These are phyloP conservation scores for Tolypocladium album DNA, from an alignment of 2,329 filamentous ascomycete genomes.

Conservation along the genomic window DNA sequence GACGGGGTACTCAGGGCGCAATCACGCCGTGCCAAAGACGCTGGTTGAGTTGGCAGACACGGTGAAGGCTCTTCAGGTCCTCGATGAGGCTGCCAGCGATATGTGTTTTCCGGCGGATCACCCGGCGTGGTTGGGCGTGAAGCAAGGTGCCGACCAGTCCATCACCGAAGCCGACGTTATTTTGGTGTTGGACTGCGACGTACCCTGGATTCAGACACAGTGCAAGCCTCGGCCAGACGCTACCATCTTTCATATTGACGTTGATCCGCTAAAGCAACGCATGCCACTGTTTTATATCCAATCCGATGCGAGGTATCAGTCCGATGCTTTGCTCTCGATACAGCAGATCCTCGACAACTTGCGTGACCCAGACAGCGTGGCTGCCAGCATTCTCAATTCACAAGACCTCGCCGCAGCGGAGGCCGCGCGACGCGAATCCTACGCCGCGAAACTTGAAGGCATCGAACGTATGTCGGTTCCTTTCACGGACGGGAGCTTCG, in stretches of 20 bases:
- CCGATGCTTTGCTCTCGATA: conserved; percentile 50
- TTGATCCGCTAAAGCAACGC: conserved; percentile 51
- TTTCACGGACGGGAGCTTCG: conserved; percentile 36
- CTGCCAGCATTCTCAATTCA: conserved; percentile 19
- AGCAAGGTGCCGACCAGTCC: conserved; percentile 58
- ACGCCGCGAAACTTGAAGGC: conserved; percentile 43
- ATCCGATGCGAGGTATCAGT: conserved; percentile 50
- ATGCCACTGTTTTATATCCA: conserved; percentile 60
- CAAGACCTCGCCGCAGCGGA: conserved; percentile 11
- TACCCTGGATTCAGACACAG: conserved; percentile 75
- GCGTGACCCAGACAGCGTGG: conserved; percentile 20
- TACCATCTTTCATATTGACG: conserved; percentile 46
- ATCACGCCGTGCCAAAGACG: conserved; percentile 44
- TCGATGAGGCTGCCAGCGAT: conserved; percentile 63
- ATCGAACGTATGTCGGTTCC: conserved; percentile 46
- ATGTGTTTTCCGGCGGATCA: conserved; percentile 65
- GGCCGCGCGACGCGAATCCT: conserved; percentile 41
- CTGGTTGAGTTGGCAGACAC: conserved; percentile 56
- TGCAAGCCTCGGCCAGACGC: conserved; percentile 37
- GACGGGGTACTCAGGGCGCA: conserved; percentile 59
- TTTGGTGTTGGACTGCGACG: conserved; percentile 72
- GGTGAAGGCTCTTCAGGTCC: conserved; percentile 52
- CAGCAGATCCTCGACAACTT: conserved; percentile 56
- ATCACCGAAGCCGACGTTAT: conserved; percentile 71
- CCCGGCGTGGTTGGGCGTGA: conserved; percentile 51